These are phyloP conservation scores for Juncus effusus DNA, from an alignment of 176 grass and related monocot species.

Conservation along the genomic window DNA sequence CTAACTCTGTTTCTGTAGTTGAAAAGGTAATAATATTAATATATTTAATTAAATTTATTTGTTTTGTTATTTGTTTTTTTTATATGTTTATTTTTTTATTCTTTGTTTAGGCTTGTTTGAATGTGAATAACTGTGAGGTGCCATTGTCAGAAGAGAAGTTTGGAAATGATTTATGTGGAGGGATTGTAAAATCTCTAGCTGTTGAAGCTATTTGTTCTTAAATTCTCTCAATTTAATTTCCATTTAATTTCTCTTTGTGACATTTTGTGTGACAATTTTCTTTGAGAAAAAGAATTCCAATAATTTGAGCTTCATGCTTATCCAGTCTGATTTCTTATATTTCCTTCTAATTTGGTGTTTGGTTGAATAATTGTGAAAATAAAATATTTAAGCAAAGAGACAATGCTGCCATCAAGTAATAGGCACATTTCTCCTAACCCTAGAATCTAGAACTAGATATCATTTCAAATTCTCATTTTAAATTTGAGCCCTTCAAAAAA, in stretches of 20 bases:
- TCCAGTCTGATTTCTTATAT: constrained; percentile 13
- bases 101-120: constrained; percentile 55
- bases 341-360: constrained; percentile 10
- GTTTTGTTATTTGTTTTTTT: not conserved
- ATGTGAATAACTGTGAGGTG: constrained; percentile 46
- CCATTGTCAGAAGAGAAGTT: constrained; percentile 56
- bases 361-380: constrained; percentile 19
- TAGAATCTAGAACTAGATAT: constrained; percentile 23
- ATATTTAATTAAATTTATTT: constrained; percentile 3
- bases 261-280: not conserved
- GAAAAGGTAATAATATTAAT: constrained; percentile 57
- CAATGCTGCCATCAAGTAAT: constrained; percentile 43
- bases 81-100: constrained; percentile 13
- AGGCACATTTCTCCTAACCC: constrained; percentile 42
- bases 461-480: constrained; percentile 20
- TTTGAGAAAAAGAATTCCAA: not conserved
- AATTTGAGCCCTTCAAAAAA: not conserved
- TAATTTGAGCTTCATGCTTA: constrained; percentile 11
- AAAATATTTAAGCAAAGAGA: constrained; percentile 23
- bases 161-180: constrained; percentile 46
- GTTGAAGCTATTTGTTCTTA: constrained; percentile 63
- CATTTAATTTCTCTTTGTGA: too few species aligned
- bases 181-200: constrained; percentile 71
- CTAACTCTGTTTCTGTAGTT: constrained; percentile 46
- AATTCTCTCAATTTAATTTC: too few species aligned